phyloP scores from a whole-genome alignment of 129 eudicot genomes.

The Kitagawia praeruptora region DNA sequence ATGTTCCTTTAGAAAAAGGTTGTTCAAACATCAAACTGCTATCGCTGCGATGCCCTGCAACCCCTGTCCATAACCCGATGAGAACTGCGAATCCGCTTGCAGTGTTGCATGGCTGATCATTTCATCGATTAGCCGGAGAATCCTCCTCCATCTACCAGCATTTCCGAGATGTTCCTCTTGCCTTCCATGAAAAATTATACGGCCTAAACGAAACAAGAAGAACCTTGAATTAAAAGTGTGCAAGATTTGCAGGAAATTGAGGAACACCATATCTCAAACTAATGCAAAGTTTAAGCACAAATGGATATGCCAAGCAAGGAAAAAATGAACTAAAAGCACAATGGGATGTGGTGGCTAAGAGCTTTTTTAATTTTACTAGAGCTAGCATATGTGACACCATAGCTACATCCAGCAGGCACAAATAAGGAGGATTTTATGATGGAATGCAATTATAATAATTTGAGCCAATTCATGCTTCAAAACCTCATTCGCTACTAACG shows the following conservation, averaged over 20 bases:
- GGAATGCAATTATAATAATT: background rate
- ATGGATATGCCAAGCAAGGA: background rate
- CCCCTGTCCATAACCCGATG: slow-evolving; percentile 14
- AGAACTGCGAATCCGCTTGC: background rate
- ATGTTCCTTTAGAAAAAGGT: too few relatives aligned
- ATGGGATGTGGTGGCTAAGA: background rate
- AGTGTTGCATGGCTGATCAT: slow-evolving; percentile 6
- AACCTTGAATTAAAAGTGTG: background rate
- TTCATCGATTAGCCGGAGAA: slow-evolving; percentile 25
- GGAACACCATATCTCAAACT: background rate
- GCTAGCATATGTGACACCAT: slow-evolving; percentile 6
- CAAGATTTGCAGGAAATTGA: background rate
- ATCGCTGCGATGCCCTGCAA: slow-evolving; percentile 29
- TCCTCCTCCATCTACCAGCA: slow-evolving; percentile 22
- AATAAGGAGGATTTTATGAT: background rate
- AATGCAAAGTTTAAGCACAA: background rate
- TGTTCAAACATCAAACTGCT: slow-evolving; percentile 13
- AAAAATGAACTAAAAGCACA: background rate
- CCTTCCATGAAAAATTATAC: background rate
- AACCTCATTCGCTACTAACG: too few relatives aligned
- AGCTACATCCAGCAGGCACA: too few relatives aligned
- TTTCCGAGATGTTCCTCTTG: background rate
- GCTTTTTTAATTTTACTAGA: background rate
- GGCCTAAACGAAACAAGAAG: background rate
- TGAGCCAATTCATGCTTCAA: too few relatives aligned